Evolutionary conservation across 306 rosid genomes (phyloP).

Genomic region (Biancaea sappan): DNA sequence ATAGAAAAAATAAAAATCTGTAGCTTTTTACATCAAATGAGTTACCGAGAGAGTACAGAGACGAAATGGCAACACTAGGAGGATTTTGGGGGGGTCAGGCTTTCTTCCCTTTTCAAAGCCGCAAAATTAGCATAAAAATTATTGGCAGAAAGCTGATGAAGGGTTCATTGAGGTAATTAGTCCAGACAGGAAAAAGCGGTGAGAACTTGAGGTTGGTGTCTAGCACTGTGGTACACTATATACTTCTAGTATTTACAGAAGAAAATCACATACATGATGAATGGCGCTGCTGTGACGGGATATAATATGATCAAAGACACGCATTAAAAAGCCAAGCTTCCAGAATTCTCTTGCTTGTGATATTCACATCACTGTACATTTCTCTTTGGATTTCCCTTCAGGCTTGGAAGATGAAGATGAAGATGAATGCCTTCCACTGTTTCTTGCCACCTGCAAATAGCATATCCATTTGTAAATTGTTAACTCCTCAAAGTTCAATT

Average conservation of each 20-base stretch:
- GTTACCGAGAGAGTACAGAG: slow-evolving; percentile 1
- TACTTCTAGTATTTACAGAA: slow-evolving; percentile 58
- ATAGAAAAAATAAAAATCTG: background rate
- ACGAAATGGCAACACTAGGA: slow-evolving; percentile 6
- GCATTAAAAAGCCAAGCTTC: slow-evolving; percentile 50
- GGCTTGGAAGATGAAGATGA: slow-evolving; percentile 55
- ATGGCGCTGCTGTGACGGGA: slow-evolving; percentile 31
- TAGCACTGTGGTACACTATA: slow-evolving; percentile 42
- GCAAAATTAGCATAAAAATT: slow-evolving; percentile 20
- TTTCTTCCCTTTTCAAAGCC: slow-evolving; percentile 20
- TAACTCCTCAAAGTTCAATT: background rate
- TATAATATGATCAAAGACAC: slow-evolving; percentile 36
- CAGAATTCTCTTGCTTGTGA: slow-evolving; percentile 31
- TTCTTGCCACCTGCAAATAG: slow-evolving; percentile 67
- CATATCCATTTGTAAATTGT: slow-evolving; percentile 23
- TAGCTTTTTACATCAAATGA: slow-evolving; percentile 21
- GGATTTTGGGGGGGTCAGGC: slow-evolving; percentile 3
- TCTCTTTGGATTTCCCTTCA: slow-evolving; percentile 82
- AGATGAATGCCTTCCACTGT: slow-evolving; percentile 47
- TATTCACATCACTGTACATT: slow-evolving; percentile 86
- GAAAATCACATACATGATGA: slow-evolving; percentile 49
- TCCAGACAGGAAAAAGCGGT: background rate
- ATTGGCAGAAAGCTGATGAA: slow-evolving; percentile 19
- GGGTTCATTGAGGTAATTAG: slow-evolving; percentile 23
- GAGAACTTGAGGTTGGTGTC: slow-evolving; percentile 20